These are phyloP conservation scores for Cyberlindnera euphorbiiphila DNA, from an alignment of 805 yeast genomes.

Conservation along the genomic window DNA sequence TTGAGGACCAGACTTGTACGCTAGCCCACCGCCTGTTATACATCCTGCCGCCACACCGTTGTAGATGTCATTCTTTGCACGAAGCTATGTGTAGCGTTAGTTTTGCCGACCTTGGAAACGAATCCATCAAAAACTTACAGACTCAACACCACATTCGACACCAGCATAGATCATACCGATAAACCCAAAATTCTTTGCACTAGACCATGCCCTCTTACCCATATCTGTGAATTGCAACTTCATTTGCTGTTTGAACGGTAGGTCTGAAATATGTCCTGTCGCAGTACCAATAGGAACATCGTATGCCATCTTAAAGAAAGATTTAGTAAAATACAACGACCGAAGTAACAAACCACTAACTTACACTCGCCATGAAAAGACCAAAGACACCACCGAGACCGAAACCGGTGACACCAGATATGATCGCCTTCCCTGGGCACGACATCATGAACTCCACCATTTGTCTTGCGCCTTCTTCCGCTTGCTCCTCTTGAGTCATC, in stretches of 20 bases:
- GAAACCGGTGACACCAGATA: constrained; percentile 93
- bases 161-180: constrained; percentile 91
- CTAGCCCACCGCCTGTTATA: constrained; percentile 93
- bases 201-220: constrained; percentile 82
- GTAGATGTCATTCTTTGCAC: constrained; percentile 89
- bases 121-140: constrained; percentile 32
- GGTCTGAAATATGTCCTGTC: constrained; percentile 60
- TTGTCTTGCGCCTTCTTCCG: constrained; percentile 80
- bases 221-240: constrained; percentile 86
- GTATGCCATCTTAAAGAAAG: constrained; percentile 52
- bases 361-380: constrained; percentile 73
- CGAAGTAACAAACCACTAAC: constrained; percentile 3
- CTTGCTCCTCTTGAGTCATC: constrained; percentile 90
- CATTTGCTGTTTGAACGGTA: constrained; percentile 92
- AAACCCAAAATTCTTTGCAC: constrained; percentile 92
- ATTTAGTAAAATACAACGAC: constrained; percentile 6
- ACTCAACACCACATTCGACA: constrained; percentile 86
- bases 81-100: constrained; percentile 19
- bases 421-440: constrained; percentile 90
- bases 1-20: constrained; percentile 89
- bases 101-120: background rate
- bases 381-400: constrained; percentile 95
- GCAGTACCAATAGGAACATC: constrained; percentile 72
- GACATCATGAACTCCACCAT: constrained; percentile 85
- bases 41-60: constrained; percentile 95